Base-by-base conservation (phyloP, 257 asterid species). In the Fraxinus cuspidata region DNA sequence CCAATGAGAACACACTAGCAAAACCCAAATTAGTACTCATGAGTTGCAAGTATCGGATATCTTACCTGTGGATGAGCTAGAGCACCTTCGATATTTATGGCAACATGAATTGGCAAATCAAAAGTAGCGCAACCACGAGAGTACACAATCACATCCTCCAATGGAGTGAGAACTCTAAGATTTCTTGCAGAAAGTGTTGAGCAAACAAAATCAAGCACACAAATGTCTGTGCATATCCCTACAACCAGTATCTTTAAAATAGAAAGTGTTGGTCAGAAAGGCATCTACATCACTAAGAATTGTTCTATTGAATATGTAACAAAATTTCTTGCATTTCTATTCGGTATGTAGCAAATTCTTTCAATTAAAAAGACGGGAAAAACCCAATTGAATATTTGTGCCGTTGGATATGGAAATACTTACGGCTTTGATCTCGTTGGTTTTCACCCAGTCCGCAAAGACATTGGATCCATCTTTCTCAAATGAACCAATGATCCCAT, bases 51-150 rank as follows among this genome's bases (percentile, higher is more conserved):
- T 72, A 63, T 73, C 32, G 65, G 76, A 32, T 63, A 74, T 47
- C 82, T 82, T 88, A 95, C 99, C 96, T 91, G 98, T 69, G 99
- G 97, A 86, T 95, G 99, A 71, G 96, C 88, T 74, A 91, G 58
- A 79, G 96, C 92, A 23, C 96, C 98, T 87, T 91, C 82, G 51
- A 87, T 80, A 74, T 84, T 79, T 76, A 80, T 71, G 29, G 96
- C 92, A 79, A 88, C 89, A 27, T 85, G 78, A 21, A 84, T 16
- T 1, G 99, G 98, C 79, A 95, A 86, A 85, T 93, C 96, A 74
- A 76, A 95, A 80, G 99, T 91, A 80, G 99, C 92, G 77, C 98
- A 95, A 34, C 92, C 98, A 76, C 65, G 86, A 49, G 99, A 95
- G 80, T 93, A 95, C 73, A 95, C 96, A 75, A 85, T 47, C 44